A percentile compares a stretch with the other conserved stretches of the same genome.
Conservation (phyloP, 495 filamentous ascomycete genomes). For the Rostrohypoxylon terebratum region DNA sequence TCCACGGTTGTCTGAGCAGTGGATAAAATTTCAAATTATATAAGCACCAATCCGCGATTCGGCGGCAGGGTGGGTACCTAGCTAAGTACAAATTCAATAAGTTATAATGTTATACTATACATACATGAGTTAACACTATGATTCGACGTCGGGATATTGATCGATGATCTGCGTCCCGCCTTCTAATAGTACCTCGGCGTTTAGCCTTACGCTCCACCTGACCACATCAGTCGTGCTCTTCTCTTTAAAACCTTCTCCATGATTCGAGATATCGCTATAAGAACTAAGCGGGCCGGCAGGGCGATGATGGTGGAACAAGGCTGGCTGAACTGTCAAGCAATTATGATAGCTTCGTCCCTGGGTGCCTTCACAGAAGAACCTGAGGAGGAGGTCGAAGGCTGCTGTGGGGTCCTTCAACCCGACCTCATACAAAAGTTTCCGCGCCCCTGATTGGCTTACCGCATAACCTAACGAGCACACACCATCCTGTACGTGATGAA, state of each 20-base stretch:
- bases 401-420: not conserved
- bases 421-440: not conserved
- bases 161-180: slow-evolving; percentile 39
- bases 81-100: too few relatives aligned
- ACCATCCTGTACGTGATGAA: slow-evolving; percentile 49
- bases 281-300: not conserved
- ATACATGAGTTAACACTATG: too few relatives aligned
- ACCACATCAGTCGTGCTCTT: not conserved
- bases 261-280: not conserved
- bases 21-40: too few relatives aligned
- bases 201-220: slow-evolving; percentile 5
- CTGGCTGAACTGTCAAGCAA: slow-evolving; percentile 48
- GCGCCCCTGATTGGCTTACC: not conserved
- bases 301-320: slow-evolving; percentile 46
- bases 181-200: slow-evolving; percentile 42
- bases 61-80: too few relatives aligned
- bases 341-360: slow-evolving; percentile 38
- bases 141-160: slow-evolving; percentile 43
- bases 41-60: too few relatives aligned
- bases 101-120: too few relatives aligned
- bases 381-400: slow-evolving; percentile 30
- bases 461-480: not conserved
- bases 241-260: not conserved
- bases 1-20: too few relatives aligned
- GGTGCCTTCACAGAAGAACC: slow-evolving; percentile 46